Percentiles rank a stretch among this genome's conserved stretches.
Evolutionary conservation across 2,329 filamentous ascomycete genomes (phyloP).

Genomic region (Xenoacremonium recifei): DNA sequence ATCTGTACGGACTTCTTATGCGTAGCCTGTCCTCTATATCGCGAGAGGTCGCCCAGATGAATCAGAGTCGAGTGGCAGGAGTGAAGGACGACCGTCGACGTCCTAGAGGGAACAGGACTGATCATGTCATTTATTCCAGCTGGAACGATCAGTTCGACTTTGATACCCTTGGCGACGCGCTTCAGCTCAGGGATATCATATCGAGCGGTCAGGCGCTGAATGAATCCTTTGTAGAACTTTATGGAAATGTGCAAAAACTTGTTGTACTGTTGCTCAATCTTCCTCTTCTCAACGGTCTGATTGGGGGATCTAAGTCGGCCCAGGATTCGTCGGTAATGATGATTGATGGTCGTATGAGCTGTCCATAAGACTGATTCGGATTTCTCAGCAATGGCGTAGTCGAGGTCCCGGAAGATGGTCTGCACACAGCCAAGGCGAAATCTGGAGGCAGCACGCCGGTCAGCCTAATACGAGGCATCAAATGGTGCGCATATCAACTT

Average conservation of each 20-base stretch:
- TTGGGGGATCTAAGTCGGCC: conserved; percentile 51
- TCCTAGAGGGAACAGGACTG: conserved; percentile 43
- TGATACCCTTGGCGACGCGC: conserved; percentile 40
- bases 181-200: conserved; percentile 54
- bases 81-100: conserved; percentile 60
- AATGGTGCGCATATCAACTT: conserved; percentile 18
- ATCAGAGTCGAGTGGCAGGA: conserved; percentile 84
- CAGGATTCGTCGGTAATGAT: conserved; percentile 71
- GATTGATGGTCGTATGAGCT: conserved; percentile 74
- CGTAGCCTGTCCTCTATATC: conserved; percentile 77
- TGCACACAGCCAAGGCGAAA: conserved; percentile 71
- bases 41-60: conserved; percentile 83
- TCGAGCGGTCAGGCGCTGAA: conserved; percentile 69
- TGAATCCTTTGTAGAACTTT: conserved; percentile 83
- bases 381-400: conserved; percentile 59
- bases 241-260: conserved; percentile 86
- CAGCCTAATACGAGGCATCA: conserved; percentile 4
- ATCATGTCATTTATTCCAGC: conserved; percentile 41
- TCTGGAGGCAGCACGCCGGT: conserved; percentile 35
- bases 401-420: conserved; percentile 70
- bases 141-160: conserved; percentile 27
- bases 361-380: conserved; percentile 76
- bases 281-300: conserved; percentile 65
- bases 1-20: conserved; percentile 75
- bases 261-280: conserved; percentile 77